phyloP scores from a whole-genome alignment of 2,329 filamentous ascomycete genomes.

The Kalmusia sp. region DNA sequence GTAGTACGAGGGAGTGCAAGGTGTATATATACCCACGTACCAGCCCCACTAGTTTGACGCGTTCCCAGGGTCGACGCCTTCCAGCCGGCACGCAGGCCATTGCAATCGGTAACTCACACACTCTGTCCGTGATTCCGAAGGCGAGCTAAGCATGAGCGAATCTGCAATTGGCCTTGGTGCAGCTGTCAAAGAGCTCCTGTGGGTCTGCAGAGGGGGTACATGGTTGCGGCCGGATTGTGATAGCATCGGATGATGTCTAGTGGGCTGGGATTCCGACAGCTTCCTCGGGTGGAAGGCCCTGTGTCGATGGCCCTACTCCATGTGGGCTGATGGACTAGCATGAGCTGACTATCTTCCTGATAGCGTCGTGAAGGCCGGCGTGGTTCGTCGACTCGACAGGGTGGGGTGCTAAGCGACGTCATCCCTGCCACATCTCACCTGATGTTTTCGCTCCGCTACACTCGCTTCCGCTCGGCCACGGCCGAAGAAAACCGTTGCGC shows the following conservation, averaged over 20 bases:
- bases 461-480: constrained; percentile 6
- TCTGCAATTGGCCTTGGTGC: constrained; percentile 12
- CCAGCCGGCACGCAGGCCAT: neutral
- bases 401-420: constrained; percentile 7
- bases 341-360: constrained; percentile 21
- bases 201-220: constrained; percentile 32
- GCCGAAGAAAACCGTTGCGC: constrained; percentile 1
- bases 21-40: constrained; percentile 19
- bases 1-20: neutral
- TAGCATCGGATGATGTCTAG: constrained; percentile 36
- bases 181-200: constrained; percentile 18
- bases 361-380: constrained; percentile 6
- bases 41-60: constrained; percentile 20
- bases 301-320: neutral
- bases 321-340: constrained; percentile 10
- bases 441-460: neutral
- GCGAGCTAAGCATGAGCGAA: constrained; percentile 11
- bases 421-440: constrained; percentile 12
- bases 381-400: neutral
- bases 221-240: constrained; percentile 19
- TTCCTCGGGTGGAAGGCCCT: constrained; percentile 33
- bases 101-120: constrained; percentile 19
- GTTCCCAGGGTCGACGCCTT: neutral
- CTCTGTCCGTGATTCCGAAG: constrained; percentile 35
- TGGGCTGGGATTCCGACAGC: constrained; percentile 7